Base-by-base conservation (phyloP, 495 filamentous ascomycete genomes). In the Glarea lozoyensis region DNA sequence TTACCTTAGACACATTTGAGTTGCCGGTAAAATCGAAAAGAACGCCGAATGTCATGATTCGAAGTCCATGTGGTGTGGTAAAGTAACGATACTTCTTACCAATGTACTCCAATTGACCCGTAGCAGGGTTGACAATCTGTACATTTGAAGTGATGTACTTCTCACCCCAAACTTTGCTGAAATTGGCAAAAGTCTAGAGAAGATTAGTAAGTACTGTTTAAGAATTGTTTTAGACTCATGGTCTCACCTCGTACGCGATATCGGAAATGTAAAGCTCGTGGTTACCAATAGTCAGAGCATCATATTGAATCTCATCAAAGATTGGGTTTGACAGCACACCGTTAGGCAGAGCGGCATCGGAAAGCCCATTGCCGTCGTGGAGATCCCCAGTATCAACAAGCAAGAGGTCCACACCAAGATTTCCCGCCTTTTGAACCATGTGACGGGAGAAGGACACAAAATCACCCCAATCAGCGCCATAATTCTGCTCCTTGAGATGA, bases 381-480 rank as follows among this genome's bases (percentile, higher is more conserved):
- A 89, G 73, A 56, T 34, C 21, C 45, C 90, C 90, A 9, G 90
- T 94, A 64, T 98, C 90, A 49, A 98, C 72, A n/a, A 98, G 73
- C 21, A 96, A 63, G n/a, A 98, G 62, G 60, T 98, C 90, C 25
- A 78, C 75, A 17, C 82, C 86, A 32, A 80, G 71, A 6, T 76
- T 69, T 52, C 94, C 83, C n/a, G 86, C 85, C 57, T 72, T 79
- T 45, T 75, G 67, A 18, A 75, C 78, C 72, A 97, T 76, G 52
- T 86, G 87, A 21, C 77, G 65, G 17, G 87, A 75, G 55, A 96
- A 94, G 7, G 89, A 96, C 49, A 96, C 73, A 64, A 95, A 98
- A 64, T 96, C 90, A 32, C 90, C 92, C 83, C 89, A 95, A 60
- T 98, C 90, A 25, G 88, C 92, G 13, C 86, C 88, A 60, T 85